A percentile compares a stretch with the other conserved stretches of the same genome.
Conservation (phyloP, 2,329 filamentous ascomycete species). For the Passalora sequoiae region DNA sequence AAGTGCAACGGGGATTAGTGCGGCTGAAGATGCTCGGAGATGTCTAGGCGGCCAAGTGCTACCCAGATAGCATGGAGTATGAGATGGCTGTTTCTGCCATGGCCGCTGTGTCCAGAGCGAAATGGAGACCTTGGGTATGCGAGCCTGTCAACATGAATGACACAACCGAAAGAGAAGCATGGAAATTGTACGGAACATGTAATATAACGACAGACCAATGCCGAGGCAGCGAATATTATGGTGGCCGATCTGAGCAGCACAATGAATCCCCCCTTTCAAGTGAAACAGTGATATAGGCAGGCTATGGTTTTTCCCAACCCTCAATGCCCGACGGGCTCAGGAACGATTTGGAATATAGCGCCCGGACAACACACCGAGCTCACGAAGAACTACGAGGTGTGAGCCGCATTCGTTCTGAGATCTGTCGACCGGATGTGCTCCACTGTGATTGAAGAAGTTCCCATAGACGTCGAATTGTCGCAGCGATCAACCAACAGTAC, state of each 20-base stretch:
- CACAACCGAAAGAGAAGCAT: too few species aligned
- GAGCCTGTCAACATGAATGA: too few species aligned
- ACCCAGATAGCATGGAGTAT: too few species aligned
- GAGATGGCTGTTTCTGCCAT: too few species aligned
- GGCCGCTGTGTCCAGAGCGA: too few species aligned
- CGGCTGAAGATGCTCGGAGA: too few species aligned
- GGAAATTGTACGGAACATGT: too few species aligned
- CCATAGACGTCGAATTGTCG: slow-evolving; percentile 81
- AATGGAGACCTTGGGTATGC: too few species aligned
- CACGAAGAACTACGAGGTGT: slow-evolving; percentile 54
- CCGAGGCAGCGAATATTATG: not conserved
- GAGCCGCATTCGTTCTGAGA: slow-evolving; percentile 65
- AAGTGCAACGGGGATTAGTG: too few species aligned
- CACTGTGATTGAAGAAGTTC: slow-evolving; percentile 61
- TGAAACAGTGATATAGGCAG: slow-evolving; percentile 32
- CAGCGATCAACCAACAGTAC: slow-evolving; percentile 70
- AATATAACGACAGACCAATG: not conserved
- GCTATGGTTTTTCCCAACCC: slow-evolving; percentile 86
- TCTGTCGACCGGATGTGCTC: slow-evolving; percentile 95
- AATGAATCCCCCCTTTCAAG: not conserved
- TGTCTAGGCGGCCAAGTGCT: too few species aligned
- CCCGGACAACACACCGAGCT: slow-evolving; percentile 61
- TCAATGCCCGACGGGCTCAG: slow-evolving; percentile 86
- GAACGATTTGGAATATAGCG: slow-evolving; percentile 86
- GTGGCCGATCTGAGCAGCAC: too few species aligned